Percentiles rank a stretch among this genome's conserved stretches.
Evolutionary conservation across 1,139 yeast genomes (phyloP).

Genomic region (Debaryomyces udenii): DNA sequence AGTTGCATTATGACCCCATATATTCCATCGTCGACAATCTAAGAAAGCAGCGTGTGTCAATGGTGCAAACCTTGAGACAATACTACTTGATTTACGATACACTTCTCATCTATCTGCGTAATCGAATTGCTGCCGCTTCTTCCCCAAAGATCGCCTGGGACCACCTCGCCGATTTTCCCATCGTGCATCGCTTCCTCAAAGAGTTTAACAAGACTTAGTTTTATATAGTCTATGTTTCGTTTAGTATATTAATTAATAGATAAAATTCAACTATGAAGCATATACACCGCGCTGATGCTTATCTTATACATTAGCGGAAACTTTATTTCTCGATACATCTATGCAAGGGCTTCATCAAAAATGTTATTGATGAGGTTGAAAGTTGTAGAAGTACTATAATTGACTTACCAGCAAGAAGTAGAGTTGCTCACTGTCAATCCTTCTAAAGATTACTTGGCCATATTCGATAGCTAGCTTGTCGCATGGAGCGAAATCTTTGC

Average conservation of each 20-base stretch:
- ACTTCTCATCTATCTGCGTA: slow-evolving; percentile 28
- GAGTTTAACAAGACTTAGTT: background rate
- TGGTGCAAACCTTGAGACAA: slow-evolving; percentile 83
- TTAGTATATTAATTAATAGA: background rate
- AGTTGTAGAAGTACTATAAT: too few species aligned
- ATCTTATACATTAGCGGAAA: too few species aligned
- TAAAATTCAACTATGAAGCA: background rate
- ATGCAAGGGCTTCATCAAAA: too few species aligned
- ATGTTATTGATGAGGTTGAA: too few species aligned
- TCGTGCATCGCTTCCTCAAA: slow-evolving; percentile 29
- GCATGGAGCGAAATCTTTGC: too few species aligned
- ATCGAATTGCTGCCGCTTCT: slow-evolving; percentile 6
- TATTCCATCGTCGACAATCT: slow-evolving; percentile 58
- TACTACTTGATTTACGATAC: slow-evolving; percentile 71
- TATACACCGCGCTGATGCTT: background rate
- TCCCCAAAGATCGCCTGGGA: slow-evolving; percentile 16
- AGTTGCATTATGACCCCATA: slow-evolving; percentile 37
- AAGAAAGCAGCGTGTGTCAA: slow-evolving; percentile 72
- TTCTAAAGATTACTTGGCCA: too few species aligned
- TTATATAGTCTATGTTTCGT: background rate
- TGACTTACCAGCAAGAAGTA: too few species aligned
- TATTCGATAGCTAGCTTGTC: too few species aligned
- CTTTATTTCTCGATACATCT: too few species aligned
- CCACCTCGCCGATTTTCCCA: slow-evolving; percentile 26
- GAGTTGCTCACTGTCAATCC: too few species aligned